phyloP scores from a whole-genome alignment of 352 stramenopile genomes.

The Phytopythium helicoides region DNA sequence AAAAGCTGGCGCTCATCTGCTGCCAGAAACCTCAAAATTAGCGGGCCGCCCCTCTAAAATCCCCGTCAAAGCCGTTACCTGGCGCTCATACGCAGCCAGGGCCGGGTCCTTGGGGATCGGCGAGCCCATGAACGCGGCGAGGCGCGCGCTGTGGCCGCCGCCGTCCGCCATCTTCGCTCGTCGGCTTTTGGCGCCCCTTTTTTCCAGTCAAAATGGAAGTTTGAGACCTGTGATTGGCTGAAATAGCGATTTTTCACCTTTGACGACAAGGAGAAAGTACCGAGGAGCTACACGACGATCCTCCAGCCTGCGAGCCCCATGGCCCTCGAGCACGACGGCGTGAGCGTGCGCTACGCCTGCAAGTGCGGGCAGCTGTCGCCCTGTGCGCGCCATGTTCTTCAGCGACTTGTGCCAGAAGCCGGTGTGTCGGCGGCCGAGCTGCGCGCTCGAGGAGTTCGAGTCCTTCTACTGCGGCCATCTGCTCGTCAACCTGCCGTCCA shows the following conservation, averaged over 20 bases:
- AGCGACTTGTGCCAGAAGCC: conserved; percentile 75
- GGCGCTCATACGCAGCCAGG: conserved; percentile 23
- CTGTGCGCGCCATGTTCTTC: conserved; percentile 61
- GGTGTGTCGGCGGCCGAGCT: conserved; percentile 64
- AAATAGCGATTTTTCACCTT: no score
- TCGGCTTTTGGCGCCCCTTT: no score
- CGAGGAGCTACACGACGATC: no score
- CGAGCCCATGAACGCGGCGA: conserved; percentile 62
- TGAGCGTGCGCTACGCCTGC: conserved; percentile 69
- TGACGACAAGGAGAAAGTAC: no score
- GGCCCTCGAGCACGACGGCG: conserved; percentile 19
- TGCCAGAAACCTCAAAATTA: background rate
- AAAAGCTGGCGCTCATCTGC: conserved; percentile 19
- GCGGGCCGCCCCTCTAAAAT: no score
- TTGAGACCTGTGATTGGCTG: no score
- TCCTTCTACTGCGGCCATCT: conserved; percentile 86
- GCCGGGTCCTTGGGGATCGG: conserved; percentile 61
- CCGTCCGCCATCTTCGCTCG: conserved; percentile 5
- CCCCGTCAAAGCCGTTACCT: conserved; percentile 1
- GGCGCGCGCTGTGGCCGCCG: conserved; percentile 27
- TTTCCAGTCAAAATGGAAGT: no score
- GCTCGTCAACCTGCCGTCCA: conserved; percentile 85
- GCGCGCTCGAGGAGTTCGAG: conserved; percentile 86
- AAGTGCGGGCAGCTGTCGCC: conserved; percentile 65
- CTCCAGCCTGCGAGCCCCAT: no score